Percentiles rank a stretch among this genome's conserved stretches.
Conservation (phyloP, 2,329 filamentous ascomycete species). For the Rosellinia necatrix region DNA sequence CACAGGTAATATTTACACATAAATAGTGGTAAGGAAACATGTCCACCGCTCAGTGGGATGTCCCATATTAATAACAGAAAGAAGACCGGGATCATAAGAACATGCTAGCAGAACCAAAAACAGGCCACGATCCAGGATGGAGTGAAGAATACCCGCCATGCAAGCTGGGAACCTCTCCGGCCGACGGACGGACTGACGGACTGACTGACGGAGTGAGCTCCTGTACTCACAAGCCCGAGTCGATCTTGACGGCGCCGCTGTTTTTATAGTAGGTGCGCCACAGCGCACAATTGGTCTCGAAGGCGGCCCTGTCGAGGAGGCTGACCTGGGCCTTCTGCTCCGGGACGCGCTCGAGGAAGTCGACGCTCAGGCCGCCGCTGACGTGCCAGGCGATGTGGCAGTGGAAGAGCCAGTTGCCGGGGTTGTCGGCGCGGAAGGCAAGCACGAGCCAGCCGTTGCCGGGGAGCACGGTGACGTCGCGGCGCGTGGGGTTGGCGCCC, state of each 20-base stretch:
- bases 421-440: slow-evolving; percentile 55
- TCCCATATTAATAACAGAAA: no score
- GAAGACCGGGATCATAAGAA: no score
- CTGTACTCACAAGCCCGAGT: slow-evolving; percentile 25
- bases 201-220: no score
- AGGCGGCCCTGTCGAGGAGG: slow-evolving; percentile 17
- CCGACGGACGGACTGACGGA: no score
- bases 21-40: no score
- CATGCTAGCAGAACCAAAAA: no score
- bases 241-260: slow-evolving; percentile 20
- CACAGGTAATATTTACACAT: no score
- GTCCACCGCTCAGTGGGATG: no score
- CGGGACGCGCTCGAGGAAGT: slow-evolving; percentile 52
- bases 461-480: slow-evolving; percentile 53
- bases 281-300: slow-evolving; percentile 22
- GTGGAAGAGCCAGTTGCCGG: slow-evolving; percentile 53
- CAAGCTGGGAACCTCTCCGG: no score
- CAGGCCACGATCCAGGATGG: no score
- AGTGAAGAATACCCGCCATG: no score
- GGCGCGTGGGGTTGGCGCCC: slow-evolving; percentile 49
- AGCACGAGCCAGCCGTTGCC: slow-evolving; percentile 50
- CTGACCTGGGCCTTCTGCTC: slow-evolving; percentile 29
- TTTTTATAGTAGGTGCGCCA: slow-evolving; percentile 27
- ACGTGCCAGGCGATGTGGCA: slow-evolving; percentile 58
- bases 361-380: slow-evolving; percentile 52